A percentile compares a stretch with the other conserved stretches of the same genome.
These are phyloP conservation scores for Sugiyamaella chiloensis DNA, from an alignment of 805 yeast species.

Conservation along the genomic window DNA sequence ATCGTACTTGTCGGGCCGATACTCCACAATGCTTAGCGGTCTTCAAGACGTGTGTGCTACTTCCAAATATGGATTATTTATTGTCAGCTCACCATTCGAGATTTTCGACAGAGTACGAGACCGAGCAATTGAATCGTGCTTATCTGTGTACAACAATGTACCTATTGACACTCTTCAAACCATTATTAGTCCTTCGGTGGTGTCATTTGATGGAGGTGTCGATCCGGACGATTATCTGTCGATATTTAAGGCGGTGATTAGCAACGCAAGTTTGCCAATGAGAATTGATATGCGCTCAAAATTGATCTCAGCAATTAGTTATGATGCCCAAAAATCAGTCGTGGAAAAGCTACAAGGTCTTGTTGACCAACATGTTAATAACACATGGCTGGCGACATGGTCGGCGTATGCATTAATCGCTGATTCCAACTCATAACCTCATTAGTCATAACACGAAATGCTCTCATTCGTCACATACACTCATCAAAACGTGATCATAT, in stretches of 20 bases:
- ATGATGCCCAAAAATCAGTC: not conserved
- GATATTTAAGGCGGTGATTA: not conserved
- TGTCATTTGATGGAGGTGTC: not conserved
- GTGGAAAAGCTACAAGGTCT: not conserved
- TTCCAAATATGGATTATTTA: not conserved
- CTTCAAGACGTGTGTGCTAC: not conserved
- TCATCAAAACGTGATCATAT: too few species aligned
- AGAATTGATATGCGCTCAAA: not conserved
- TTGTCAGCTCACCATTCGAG: too few species aligned
- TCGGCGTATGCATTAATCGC: not conserved
- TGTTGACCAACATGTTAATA: not conserved
- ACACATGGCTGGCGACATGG: conserved; percentile 1
- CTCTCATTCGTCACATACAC: too few species aligned
- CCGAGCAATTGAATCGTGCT: not conserved
- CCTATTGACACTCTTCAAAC: not conserved
- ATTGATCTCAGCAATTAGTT: not conserved
- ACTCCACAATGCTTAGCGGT: not conserved
- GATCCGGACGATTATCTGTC: not conserved
- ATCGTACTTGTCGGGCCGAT: not conserved
- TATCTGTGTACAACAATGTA: not conserved
- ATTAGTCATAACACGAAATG: too few species aligned
- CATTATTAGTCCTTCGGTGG: not conserved
- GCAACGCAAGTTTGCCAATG: not conserved
- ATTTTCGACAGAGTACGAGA: not conserved
- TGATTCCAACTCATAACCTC: not conserved